These are phyloP conservation scores for Allium sativum DNA, from an alignment of 106 monocot genomes.

Conservation along the genomic window DNA sequence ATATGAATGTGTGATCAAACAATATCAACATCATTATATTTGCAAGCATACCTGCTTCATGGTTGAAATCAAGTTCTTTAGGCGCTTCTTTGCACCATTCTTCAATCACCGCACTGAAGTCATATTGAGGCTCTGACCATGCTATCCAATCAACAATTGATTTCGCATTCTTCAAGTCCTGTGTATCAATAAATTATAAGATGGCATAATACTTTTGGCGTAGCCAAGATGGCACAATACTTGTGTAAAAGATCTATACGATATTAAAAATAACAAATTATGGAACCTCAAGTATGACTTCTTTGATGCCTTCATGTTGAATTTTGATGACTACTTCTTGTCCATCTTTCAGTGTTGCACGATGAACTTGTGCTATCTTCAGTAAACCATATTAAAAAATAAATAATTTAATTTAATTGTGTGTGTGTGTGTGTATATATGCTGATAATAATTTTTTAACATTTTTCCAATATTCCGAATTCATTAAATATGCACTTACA, in stretches of 20 bases:
- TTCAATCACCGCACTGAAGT: conserved; percentile 91
- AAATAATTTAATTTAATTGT: no score
- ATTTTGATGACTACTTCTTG: conserved; percentile 88
- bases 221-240: no score
- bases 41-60: conserved; percentile 71
- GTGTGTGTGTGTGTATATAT: no score
- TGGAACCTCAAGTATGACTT: conserved; percentile 81
- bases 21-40: background rate
- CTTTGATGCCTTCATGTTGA: conserved; percentile 92
- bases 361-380: conserved; percentile 98
- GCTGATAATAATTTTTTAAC: no score
- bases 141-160: conserved; percentile 96
- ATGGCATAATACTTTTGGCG: no score
- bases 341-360: conserved; percentile 74
- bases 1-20: no score
- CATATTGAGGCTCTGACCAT: conserved; percentile 97
- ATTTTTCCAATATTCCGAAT: background rate
- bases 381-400: conserved; percentile 1
- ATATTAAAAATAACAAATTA: background rate
- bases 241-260: no score
- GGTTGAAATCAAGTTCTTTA: conserved; percentile 94
- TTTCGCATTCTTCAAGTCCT: conserved; percentile 98
- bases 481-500: conserved; percentile 34
- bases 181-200: conserved; percentile 13
- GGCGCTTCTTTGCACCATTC: conserved; percentile 99